These are phyloP conservation scores for Silene noctiflora DNA, from an alignment of 179 eudicot genomes.

Conservation along the genomic window DNA sequence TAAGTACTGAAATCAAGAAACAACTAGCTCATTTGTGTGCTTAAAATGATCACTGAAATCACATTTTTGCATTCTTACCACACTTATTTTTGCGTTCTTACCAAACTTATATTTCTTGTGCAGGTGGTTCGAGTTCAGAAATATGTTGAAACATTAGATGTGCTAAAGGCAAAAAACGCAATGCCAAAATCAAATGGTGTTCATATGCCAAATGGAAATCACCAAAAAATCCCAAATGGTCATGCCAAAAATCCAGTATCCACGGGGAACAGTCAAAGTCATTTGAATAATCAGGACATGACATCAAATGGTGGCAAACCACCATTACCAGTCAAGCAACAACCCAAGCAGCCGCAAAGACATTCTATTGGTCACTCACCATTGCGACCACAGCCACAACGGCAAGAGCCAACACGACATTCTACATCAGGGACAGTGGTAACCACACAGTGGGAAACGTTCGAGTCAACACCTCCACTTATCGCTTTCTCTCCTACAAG, in stretches of 20 bases:
- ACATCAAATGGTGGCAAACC: constrained; percentile 33
- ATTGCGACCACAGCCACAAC: constrained; percentile 27
- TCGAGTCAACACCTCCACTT: constrained; percentile 46
- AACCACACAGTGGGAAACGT: constrained; percentile 84
- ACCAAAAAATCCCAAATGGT: constrained; percentile 24
- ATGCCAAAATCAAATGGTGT: constrained; percentile 29
- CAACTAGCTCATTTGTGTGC: neutral
- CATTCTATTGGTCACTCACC: constrained; percentile 44
- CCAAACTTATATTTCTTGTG: neutral
- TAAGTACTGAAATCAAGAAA: neutral
- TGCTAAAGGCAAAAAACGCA: constrained; percentile 60
- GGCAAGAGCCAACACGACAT: constrained; percentile 31
- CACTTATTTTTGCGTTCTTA: neutral
- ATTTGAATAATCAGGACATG: constrained; percentile 22
- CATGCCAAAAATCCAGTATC: constrained; percentile 18
- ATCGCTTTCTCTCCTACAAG: constrained; percentile 34
- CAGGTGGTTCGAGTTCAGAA: constrained; percentile 78
- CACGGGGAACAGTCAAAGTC: constrained; percentile 5
- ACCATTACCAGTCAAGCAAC: constrained; percentile 32
- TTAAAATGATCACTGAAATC: neutral
- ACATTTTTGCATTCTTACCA: neutral
- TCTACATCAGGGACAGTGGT: constrained; percentile 55
- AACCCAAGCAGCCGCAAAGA: constrained; percentile 36
- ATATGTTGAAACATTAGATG: constrained; percentile 65
- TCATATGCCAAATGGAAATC: constrained; percentile 22